phyloP scores from a whole-genome alignment of 106 monocot genomes.

The Apostasia shenzhenica region DNA sequence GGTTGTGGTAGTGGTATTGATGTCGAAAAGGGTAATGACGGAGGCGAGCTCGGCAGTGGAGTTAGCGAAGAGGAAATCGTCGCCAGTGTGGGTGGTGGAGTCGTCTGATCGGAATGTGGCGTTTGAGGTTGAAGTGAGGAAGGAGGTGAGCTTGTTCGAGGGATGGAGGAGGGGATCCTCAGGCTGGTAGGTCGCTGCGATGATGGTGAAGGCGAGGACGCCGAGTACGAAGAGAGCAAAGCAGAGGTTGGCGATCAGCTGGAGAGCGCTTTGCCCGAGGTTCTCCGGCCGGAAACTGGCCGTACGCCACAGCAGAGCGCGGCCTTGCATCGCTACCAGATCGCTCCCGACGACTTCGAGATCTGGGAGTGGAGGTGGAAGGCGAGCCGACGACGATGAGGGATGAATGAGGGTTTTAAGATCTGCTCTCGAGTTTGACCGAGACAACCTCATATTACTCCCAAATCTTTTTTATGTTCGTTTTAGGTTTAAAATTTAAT shows the following conservation, averaged over 20 bases:
- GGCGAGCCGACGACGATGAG: no score
- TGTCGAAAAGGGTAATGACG: slow-evolving; percentile 6
- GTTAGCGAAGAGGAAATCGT: slow-evolving; percentile 31
- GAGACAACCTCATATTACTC: no score
- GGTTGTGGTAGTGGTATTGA: slow-evolving; percentile 9
- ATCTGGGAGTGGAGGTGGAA: not conserved
- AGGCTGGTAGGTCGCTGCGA: slow-evolving; percentile 71
- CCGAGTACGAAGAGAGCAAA: slow-evolving; percentile 61
- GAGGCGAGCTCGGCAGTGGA: slow-evolving; percentile 2
- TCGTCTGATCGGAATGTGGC: slow-evolving; percentile 56
- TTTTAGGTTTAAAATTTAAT: no score
- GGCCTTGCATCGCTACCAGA: slow-evolving; percentile 2
- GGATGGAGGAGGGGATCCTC: slow-evolving; percentile 60
- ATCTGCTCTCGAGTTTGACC: no score
- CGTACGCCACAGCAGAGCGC: not conserved
- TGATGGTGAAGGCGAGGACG: slow-evolving; percentile 61
- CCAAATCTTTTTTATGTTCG: no score
- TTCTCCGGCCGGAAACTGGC: slow-evolving; percentile 37
- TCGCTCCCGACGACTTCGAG: not conserved
- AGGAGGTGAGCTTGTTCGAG: slow-evolving; percentile 38
- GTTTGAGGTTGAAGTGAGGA: slow-evolving; percentile 59
- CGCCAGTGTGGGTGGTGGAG: slow-evolving; percentile 44
- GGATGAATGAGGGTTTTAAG: no score
- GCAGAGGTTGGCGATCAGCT: slow-evolving; percentile 52
- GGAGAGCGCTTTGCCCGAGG: slow-evolving; percentile 47